Conservation (phyloP, 306 rosid genomes). For the Vigna nakashimae region DNA sequence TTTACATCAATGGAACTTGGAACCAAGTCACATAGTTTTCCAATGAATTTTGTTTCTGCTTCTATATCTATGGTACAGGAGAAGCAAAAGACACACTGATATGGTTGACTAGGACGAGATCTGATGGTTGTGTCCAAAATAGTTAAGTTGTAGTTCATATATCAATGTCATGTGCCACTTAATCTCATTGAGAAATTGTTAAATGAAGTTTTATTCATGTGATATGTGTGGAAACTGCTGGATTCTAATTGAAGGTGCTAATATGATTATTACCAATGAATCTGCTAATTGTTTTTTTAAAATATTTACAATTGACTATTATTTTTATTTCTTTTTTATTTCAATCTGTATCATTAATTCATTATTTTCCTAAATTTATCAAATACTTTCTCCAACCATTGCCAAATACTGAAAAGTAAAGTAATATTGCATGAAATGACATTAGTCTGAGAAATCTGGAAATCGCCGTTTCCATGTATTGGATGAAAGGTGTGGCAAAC, state of each 20-base stretch:
- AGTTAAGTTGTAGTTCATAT: background rate
- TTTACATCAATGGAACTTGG: constrained; percentile 13
- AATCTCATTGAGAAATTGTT: background rate
- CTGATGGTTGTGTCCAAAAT: background rate
- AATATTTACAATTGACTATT: no score
- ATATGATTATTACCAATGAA: background rate
- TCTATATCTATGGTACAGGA: background rate
- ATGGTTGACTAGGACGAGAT: background rate
- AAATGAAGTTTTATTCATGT: background rate
- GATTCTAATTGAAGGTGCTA: background rate
- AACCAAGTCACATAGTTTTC: background rate
- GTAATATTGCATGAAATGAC: background rate
- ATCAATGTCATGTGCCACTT: background rate
- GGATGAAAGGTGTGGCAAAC: background rate
- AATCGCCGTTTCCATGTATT: background rate
- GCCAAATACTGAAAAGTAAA: background rate
- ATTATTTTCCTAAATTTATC: no score
- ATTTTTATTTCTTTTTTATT: no score
- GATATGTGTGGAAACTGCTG: background rate
- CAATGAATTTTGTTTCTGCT: background rate
- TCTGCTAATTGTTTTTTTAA: no score
- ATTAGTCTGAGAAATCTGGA: background rate
- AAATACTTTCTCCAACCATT: no score
- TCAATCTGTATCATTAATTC: no score
- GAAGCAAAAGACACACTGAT: constrained; percentile 1